Conservation (phyloP, 805 yeast genomes). For the Jamesozyma jinghongensis region DNA sequence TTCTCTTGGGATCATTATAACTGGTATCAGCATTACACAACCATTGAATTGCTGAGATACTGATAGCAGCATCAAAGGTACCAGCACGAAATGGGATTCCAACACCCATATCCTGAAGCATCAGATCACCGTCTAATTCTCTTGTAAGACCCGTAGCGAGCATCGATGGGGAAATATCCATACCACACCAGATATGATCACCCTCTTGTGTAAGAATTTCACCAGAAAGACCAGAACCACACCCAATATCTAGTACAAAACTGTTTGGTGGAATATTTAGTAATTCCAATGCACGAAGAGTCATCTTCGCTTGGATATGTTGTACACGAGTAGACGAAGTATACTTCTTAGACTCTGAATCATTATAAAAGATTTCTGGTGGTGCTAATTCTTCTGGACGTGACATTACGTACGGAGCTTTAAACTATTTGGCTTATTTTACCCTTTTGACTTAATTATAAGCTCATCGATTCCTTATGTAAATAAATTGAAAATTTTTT, state of each 20-base stretch:
- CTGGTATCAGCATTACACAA: slow-evolving; percentile 89
- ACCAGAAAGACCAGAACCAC: slow-evolving; percentile 95
- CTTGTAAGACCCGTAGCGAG: slow-evolving; percentile 87
- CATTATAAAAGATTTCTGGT: slow-evolving; percentile 91
- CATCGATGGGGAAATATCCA: slow-evolving; percentile 96
- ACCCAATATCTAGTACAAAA: slow-evolving; percentile 82
- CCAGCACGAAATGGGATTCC: slow-evolving; percentile 97
- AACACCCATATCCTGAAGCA: slow-evolving; percentile 84
- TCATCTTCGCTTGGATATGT: slow-evolving; percentile 97
- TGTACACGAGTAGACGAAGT: slow-evolving; percentile 94
- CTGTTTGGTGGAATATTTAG: slow-evolving; percentile 61
- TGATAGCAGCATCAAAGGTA: slow-evolving; percentile 90
- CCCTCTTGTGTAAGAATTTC: slow-evolving; percentile 92
- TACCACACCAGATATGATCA: slow-evolving; percentile 78
- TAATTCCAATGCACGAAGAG: slow-evolving; percentile 83
- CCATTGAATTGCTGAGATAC: slow-evolving; percentile 96
- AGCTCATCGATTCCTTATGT: slow-evolving; percentile 1
- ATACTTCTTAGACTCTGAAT: slow-evolving; percentile 79
- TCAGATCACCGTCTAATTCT: slow-evolving; percentile 87
- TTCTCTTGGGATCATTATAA: slow-evolving; percentile 69
- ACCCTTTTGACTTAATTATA: neutral
- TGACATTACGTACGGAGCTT: slow-evolving; percentile 45
- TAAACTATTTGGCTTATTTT: neutral
- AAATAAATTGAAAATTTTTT: neutral
- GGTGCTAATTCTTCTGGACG: slow-evolving; percentile 97